phyloP scores from a whole-genome alignment of 2,329 filamentous ascomycete species.

The Aspergillus texensis region DNA sequence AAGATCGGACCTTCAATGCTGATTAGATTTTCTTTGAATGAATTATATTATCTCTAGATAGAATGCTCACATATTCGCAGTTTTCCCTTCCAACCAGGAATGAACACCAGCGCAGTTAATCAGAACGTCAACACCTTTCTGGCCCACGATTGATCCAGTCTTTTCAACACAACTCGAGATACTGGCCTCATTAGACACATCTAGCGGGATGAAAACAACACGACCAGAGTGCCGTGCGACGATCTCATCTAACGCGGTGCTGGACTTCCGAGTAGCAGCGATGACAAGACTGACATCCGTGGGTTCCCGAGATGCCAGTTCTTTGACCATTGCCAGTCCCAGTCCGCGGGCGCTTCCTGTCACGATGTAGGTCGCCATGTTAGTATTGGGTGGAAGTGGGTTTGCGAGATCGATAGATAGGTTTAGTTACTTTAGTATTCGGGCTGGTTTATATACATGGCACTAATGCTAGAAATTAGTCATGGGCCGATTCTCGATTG shows the following conservation, averaged over 20 bases:
- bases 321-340: constrained; percentile 27
- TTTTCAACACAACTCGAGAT: constrained; percentile 33
- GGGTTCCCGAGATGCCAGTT: constrained; percentile 13
- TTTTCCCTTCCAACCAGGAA: neutral
- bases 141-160: constrained; percentile 30
- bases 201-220: constrained; percentile 36
- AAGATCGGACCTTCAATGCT: constrained; percentile 8
- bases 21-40: neutral
- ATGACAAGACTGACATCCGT: constrained; percentile 6
- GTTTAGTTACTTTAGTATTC: neutral
- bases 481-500: neutral
- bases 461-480: neutral
- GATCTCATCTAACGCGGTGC: constrained; percentile 31
- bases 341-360: constrained; percentile 32
- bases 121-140: constrained; percentile 44
- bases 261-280: constrained; percentile 13
- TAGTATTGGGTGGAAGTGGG: neutral
- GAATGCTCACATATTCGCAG: neutral
- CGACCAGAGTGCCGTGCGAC: constrained; percentile 30
- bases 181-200: constrained; percentile 33
- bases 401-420: neutral
- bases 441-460: neutral
- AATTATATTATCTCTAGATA: neutral
- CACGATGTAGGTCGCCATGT: neutral
- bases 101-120: constrained; percentile 43